phyloP scores from a whole-genome alignment of 2,329 filamentous ascomycete genomes.

The Calonectria fujianensis region DNA sequence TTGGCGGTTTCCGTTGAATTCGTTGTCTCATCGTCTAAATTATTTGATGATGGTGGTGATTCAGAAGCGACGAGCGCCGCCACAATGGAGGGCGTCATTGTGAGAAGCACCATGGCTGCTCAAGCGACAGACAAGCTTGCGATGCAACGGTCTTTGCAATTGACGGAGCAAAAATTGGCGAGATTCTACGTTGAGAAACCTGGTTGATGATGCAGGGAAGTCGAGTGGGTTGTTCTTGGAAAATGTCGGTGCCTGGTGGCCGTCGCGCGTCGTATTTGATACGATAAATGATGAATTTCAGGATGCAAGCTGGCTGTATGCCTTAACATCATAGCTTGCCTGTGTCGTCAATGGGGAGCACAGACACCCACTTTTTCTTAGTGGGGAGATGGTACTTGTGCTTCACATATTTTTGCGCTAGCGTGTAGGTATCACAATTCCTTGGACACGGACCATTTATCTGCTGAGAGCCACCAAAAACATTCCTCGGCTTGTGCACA shows the following conservation, averaged over 20 bases:
- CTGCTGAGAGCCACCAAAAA: conserved; percentile 18
- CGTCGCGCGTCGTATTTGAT: background rate
- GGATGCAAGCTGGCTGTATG: conserved; percentile 19
- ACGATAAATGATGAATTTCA: conserved; percentile 4
- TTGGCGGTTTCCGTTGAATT: conserved; percentile 58
- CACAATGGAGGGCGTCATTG: conserved; percentile 82
- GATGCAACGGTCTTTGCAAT: background rate
- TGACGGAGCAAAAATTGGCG: background rate
- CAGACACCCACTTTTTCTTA: conserved; percentile 32
- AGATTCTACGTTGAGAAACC: background rate
- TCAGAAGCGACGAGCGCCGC: conserved; percentile 71
- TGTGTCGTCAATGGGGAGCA: background rate
- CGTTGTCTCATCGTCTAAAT: conserved; percentile 40
- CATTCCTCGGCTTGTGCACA: conserved; percentile 19
- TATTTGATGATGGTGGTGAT: conserved; percentile 31
- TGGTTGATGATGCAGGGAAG: background rate
- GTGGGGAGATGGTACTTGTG: conserved; percentile 7
- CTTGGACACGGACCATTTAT: conserved; percentile 6
- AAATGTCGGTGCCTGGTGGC: conserved; percentile 28
- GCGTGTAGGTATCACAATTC: conserved; percentile 6
- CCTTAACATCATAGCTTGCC: background rate
- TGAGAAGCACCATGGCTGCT: conserved; percentile 81
- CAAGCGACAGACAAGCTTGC: background rate
- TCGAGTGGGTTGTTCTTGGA: background rate
- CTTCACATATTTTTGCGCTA: background rate